A percentile compares a stretch with the other conserved stretches of the same genome.
Evolutionary conservation across 208 protist genomes (phyloP).

Genomic region (Leishmania major): DNA sequence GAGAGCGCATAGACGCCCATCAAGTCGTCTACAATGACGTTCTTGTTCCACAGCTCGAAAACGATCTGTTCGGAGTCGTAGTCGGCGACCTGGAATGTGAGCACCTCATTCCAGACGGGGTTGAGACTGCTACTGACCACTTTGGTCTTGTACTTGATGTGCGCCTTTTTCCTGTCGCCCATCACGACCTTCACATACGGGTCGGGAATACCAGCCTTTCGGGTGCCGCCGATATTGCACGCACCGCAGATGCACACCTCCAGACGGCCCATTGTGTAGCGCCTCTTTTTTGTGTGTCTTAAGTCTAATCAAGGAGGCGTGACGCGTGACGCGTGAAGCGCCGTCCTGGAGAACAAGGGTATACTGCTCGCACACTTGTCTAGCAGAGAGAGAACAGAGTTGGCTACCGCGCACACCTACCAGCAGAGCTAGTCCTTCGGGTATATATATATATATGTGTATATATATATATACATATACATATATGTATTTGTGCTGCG

Average conservation of each 20-base stretch:
- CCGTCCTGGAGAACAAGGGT: not conserved
- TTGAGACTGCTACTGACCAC: constrained; percentile 51
- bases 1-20: constrained; percentile 61
- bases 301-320: not conserved
- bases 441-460: not conserved
- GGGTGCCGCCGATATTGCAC: constrained; percentile 56
- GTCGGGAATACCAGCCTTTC: constrained; percentile 54
- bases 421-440: not conserved
- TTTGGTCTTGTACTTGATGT: constrained; percentile 36
- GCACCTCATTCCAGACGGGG: constrained; percentile 76
- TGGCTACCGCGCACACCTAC: not conserved
- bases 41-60: constrained; percentile 77
- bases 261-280: constrained; percentile 55
- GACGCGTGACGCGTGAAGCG: not conserved
- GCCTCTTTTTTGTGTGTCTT: not conserved
- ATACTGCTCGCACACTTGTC: not conserved
- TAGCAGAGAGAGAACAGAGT: not conserved
- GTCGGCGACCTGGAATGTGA: constrained; percentile 78
- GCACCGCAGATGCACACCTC: constrained; percentile 68
- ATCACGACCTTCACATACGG: constrained; percentile 65
- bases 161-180: constrained; percentile 52
- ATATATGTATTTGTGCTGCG: not conserved
- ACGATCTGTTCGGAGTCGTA: constrained; percentile 43
- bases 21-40: constrained; percentile 61
- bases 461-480: not conserved